A percentile compares a stretch with the other conserved stretches of the same genome.
Evolutionary conservation across 139 green algal species (phyloP).

Genomic region (Mesotaenium endlicherianum): DNA sequence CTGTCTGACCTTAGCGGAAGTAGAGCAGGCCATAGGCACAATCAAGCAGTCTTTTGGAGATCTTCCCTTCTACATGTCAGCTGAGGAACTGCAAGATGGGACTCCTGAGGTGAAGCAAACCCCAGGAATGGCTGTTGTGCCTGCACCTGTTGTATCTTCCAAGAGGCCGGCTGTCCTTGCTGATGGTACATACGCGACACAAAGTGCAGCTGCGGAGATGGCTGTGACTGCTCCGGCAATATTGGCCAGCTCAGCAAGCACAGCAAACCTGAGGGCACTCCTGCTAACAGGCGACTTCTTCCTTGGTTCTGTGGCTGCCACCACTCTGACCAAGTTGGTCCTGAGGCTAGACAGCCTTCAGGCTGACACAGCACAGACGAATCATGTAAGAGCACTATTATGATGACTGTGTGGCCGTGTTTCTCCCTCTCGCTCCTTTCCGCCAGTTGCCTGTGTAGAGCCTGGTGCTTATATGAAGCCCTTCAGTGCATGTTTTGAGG

Average conservation of each 20-base stretch:
- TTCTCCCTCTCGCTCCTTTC: no score
- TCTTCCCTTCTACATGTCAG: constrained; percentile 45
- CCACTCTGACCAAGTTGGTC: constrained; percentile 86
- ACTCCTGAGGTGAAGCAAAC: neutral
- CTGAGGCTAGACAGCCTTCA: constrained; percentile 69
- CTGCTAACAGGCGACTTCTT: constrained; percentile 91
- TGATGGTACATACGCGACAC: constrained; percentile 94
- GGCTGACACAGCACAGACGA: neutral
- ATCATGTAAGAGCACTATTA: no score
- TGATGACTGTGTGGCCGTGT: no score
- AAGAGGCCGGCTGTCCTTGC: constrained; percentile 87
- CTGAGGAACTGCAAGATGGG: constrained; percentile 18
- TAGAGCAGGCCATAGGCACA: constrained; percentile 72
- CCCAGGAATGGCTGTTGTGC: constrained; percentile 17
- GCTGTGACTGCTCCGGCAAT: constrained; percentile 53
- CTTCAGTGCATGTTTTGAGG: no score
- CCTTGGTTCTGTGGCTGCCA: constrained; percentile 77
- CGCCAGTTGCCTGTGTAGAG: no score
- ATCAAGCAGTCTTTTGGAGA: constrained; percentile 65
- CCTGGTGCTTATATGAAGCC: no score
- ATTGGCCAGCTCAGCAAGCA: neutral
- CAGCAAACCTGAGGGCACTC: constrained; percentile 66
- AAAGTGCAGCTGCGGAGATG: constrained; percentile 58
- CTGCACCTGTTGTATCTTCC: constrained; percentile 18
- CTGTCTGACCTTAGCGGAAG: constrained; percentile 64